Evolutionary conservation across 2,329 filamentous ascomycete genomes (phyloP).

Genomic region (Xylaria sp.): DNA sequence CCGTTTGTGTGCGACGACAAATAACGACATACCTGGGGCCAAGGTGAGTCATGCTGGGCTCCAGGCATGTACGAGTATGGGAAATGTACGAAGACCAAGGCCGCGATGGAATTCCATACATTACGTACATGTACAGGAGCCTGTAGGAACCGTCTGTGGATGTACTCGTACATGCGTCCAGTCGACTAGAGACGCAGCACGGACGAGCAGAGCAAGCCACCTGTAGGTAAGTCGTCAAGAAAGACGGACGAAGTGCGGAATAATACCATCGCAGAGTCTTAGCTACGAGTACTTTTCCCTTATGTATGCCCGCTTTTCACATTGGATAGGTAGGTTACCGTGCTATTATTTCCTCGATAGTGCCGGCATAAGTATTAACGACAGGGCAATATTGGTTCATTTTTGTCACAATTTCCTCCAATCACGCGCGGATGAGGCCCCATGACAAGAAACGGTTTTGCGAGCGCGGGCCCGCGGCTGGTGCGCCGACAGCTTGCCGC

Average conservation of each 20-base stretch:
- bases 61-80: background rate
- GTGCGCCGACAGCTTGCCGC: constrained; percentile 22
- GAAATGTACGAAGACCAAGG: constrained; percentile 1
- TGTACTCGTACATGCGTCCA: constrained; percentile 11
- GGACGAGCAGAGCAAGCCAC: background rate
- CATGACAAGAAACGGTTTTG: constrained; percentile 18
- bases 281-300: background rate
- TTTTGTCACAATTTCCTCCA: constrained; percentile 28
- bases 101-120: constrained; percentile 1
- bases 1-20: constrained; percentile 10
- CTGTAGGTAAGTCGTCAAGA: too few species aligned
- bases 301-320: too few species aligned
- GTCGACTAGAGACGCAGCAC: background rate
- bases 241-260: background rate
- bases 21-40: background rate
- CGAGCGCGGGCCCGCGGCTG: constrained; percentile 21
- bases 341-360: constrained; percentile 21
- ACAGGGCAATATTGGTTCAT: constrained; percentile 23
- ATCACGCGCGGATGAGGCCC: constrained; percentile 16
- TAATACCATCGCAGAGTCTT: too few species aligned
- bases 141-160: background rate
- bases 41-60: background rate
- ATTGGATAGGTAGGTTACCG: background rate
- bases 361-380: constrained; percentile 23
- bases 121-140: background rate